Base-by-base conservation (phyloP, 1,284 basidiomycete genomes). In the Ganoderma lingzhi region DNA sequence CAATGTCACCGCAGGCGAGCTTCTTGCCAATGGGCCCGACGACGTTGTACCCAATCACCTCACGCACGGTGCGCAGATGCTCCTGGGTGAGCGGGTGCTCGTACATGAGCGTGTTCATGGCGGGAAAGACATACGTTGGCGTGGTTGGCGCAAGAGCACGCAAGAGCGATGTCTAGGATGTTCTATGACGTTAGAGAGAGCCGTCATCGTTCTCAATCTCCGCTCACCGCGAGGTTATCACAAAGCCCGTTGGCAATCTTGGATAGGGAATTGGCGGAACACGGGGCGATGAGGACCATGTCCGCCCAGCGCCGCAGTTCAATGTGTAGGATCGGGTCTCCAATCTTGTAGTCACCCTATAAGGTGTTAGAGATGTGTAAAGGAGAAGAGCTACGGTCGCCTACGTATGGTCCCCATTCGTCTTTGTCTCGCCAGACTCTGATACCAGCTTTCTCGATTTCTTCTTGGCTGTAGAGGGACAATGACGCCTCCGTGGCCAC, bases 41-140 rank as follows among this genome's bases (percentile, higher is more conserved):
- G 9, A 99, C 87, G 48, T 89, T 82, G 77, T 98, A 98, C 1
- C 88, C 87, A 12, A 98, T 86, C 56, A 93, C 86, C 1, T 96
- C 91, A 23, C 84, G 84, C 1, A 96, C 86, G 42, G 92, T 77
- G 12, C 86, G 84, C 30, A 98, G 78, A 76, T 99, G 97, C 70
- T 91, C 88, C 2, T 87, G 86, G 0, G 97, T 99, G 44, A 99
- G 84, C n/a, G 96, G 96, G 77, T 99, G 96, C 72, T 94, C 87
- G 78, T 94, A 99, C 97, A 99, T 99, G 73, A 95, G 84, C 6
- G 97, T 99, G 80, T 99, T 99, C 97, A 99, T 99, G 0, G 98
- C 97, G 3, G 97, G 98, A 76, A 97, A 99, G 41, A 99, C 81
- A 75, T 93, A 93, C 19, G 95, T 96, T 2, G 93, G 93, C 0